These are phyloP conservation scores for Pleurotus platypus DNA, from an alignment of 768 basidiomycete species.

Conservation along the genomic window DNA sequence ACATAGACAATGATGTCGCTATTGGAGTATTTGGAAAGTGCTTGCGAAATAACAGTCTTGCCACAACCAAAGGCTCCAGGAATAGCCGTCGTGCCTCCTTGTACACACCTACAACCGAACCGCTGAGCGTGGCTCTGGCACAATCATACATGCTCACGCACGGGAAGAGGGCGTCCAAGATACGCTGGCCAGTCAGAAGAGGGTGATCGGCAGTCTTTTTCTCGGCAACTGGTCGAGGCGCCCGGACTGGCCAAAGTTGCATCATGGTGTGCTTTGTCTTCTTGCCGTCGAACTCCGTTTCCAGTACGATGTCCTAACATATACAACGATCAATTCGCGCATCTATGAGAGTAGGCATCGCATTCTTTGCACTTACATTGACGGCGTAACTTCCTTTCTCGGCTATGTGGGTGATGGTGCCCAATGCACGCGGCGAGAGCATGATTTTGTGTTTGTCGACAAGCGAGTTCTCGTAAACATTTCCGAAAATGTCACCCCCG, in stretches of 20 bases:
- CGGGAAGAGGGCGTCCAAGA: constrained; percentile 96
- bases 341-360: too few relatives aligned
- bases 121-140: not conserved
- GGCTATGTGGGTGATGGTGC: constrained; percentile 90
- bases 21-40: constrained; percentile 97
- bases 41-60: constrained; percentile 98
- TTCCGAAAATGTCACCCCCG: constrained; percentile 95
- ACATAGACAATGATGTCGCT: constrained; percentile 99
- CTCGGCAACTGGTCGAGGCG: constrained; percentile 92
- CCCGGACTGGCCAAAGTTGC: constrained; percentile 99
- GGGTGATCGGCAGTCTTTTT: constrained; percentile 93
- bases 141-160: constrained; percentile 33
- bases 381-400: constrained; percentile 94
- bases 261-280: constrained; percentile 91
- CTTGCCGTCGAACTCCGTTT: constrained; percentile 97
- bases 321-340: not conserved
- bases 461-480: constrained; percentile 95
- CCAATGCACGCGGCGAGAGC: constrained; percentile 89
- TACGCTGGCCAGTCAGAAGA: constrained; percentile 92
- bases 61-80: constrained; percentile 99
- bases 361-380: constrained; percentile 51
- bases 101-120: constrained; percentile 67
- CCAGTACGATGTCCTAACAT: constrained; percentile 83
- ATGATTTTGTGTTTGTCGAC: constrained; percentile 97
- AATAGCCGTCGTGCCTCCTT: constrained; percentile 95